phyloP scores from a whole-genome alignment of 2,329 filamentous ascomycete species.

The Pezicula radicicola region DNA sequence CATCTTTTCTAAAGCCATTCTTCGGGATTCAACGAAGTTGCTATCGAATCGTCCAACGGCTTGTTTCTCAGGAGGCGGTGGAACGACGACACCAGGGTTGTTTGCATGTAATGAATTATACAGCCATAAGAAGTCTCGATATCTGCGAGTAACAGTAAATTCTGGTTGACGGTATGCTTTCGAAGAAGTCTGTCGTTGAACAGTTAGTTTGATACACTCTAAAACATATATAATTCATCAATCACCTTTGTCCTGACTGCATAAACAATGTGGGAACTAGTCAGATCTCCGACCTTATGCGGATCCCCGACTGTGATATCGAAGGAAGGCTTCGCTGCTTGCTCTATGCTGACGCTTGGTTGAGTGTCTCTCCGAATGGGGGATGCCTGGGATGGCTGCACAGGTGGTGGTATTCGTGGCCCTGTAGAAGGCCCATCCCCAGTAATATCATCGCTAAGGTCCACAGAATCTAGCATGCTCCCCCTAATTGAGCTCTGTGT shows the following conservation, averaged over 20 bases:
- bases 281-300: slow-evolving; percentile 95
- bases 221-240: slow-evolving; percentile 7
- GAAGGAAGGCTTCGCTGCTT: slow-evolving; percentile 90
- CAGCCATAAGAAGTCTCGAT: slow-evolving; percentile 96
- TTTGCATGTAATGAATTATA: slow-evolving; percentile 93
- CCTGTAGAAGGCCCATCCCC: slow-evolving; percentile 42
- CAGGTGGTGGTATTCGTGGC: slow-evolving; percentile 64
- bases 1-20: slow-evolving; percentile 94
- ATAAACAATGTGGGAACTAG: slow-evolving; percentile 97
- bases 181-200: slow-evolving; percentile 69
- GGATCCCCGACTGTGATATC: slow-evolving; percentile 91
- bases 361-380: slow-evolving; percentile 49
- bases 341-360: slow-evolving; percentile 87
- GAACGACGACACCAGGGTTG: slow-evolving; percentile 91
- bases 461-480: slow-evolving; percentile 61
- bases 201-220: slow-evolving; percentile 11
- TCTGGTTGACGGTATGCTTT: slow-evolving; percentile 92
- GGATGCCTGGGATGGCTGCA: slow-evolving; percentile 54
- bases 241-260: slow-evolving; percentile 86
- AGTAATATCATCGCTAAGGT: slow-evolving; percentile 61
- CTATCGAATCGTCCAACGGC: slow-evolving; percentile 93
- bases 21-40: slow-evolving; percentile 91
- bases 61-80: slow-evolving; percentile 96
- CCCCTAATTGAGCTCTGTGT: slow-evolving; percentile 44
- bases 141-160: slow-evolving; percentile 90